These are phyloP conservation scores for Alternaria viburni DNA, from an alignment of 2,329 filamentous ascomycete species.

Conservation along the genomic window DNA sequence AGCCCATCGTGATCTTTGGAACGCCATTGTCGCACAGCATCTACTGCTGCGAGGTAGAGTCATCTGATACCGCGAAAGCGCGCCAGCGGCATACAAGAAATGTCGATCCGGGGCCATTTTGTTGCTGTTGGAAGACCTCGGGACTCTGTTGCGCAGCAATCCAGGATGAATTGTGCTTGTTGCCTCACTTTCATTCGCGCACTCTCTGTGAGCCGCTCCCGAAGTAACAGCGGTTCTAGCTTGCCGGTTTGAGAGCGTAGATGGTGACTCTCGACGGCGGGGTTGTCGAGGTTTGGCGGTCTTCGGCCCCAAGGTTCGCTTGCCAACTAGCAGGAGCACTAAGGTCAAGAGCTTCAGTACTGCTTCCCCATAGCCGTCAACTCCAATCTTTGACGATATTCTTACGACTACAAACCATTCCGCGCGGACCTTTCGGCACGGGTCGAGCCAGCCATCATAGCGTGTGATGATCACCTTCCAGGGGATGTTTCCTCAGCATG, in stretches of 20 bases:
- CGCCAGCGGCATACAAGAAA: neutral
- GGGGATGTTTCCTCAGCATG: neutral
- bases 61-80: constrained; percentile 10
- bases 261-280: neutral
- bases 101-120: neutral
- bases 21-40: constrained; percentile 1
- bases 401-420: neutral
- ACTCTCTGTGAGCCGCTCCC: neutral
- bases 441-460: neutral
- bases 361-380: neutral
- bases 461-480: neutral
- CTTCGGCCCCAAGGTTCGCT: constrained; percentile 1
- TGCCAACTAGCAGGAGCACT: neutral
- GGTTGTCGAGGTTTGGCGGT: neutral
- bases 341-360: neutral
- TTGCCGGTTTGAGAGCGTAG: neutral
- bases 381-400: neutral
- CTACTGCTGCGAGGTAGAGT: neutral
- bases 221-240: neutral
- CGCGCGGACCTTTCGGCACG: neutral
- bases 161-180: neutral
- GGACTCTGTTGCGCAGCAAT: neutral
- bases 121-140: neutral
- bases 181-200: neutral
- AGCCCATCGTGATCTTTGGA: neutral